Base-by-base conservation (phyloP, 139 green algal species). In the Helicosporidium sp. region DNA sequence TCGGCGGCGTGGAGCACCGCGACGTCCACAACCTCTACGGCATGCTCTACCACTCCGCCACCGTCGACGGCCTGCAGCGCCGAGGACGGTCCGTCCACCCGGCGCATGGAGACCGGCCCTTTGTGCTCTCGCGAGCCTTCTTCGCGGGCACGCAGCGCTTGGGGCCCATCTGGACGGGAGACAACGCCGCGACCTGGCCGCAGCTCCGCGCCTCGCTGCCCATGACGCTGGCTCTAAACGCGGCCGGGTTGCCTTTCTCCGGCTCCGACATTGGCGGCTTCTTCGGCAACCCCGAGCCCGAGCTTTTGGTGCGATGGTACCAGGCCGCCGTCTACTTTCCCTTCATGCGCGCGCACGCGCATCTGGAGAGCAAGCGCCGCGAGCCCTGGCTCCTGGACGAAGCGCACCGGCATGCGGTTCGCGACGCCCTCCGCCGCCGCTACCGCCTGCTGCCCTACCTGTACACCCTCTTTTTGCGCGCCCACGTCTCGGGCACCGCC, bases 321-420 rank as follows among this genome's bases (percentile, higher is more conserved):
- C 89, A 98, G 74, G 17, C 88, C 22, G 90, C 70, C 8, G 64
- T 67, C 19, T 97, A 78, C 77, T 95, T 95, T 65, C 90, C 90
- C 40, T 99, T 99, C 71, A 93, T 97, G 70, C 63, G 57, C 8
- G 88, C 74, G 33, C 89, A 99, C 60, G 89, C 84, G 1, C 89
- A 99, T 68, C 61, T 95, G 43, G 88, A 99, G 56, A 83, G 85
- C 28, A 84, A 88, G 62, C 72, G 89, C 6, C 70, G 90, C 23
- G 90, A 99, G 77, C 87, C 88, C 8, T 99, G 89, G 89, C 72
- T 99, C 22, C 93, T 92, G 66, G 90, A 84, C 0, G 80, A 93
- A 23, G 61, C 23, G 25, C 25, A 6, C 26, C 26, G 4, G 22
- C 8, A 35, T 18, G 16, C 20, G 10, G 2, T 23, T 48, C 12